Evolutionary conservation across 192 early-diverging fungal genomes (phyloP).

Genomic region (Diversispora epigaea): DNA sequence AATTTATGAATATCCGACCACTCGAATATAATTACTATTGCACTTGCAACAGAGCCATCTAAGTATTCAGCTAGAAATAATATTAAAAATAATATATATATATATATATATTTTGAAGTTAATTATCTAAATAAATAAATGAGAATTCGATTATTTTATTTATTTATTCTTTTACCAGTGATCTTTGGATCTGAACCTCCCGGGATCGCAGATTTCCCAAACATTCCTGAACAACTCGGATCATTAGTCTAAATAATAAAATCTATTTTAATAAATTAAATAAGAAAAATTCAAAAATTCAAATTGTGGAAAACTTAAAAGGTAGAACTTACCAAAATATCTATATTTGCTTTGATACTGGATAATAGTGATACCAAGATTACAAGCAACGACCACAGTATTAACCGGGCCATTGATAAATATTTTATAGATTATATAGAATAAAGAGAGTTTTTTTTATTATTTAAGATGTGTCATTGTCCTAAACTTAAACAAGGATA

Average conservation of each 20-base stretch:
- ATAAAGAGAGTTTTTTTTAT: not conserved
- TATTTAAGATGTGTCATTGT: too few relatives aligned
- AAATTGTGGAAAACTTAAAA: not conserved
- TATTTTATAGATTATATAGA: not conserved
- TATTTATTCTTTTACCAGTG: slow-evolving; percentile 30
- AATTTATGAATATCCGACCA: slow-evolving; percentile 40
- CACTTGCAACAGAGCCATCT: slow-evolving; percentile 27
- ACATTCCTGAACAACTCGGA: slow-evolving; percentile 30
- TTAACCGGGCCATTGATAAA: slow-evolving; percentile 3
- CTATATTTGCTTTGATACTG: slow-evolving; percentile 2
- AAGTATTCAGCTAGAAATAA: slow-evolving; percentile 34
- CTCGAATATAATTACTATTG: slow-evolving; percentile 41
- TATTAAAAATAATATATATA: not conserved
- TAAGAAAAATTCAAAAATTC: not conserved
- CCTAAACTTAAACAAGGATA: too few relatives aligned
- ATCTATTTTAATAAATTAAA: not conserved
- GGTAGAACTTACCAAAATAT: not conserved
- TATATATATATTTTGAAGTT: too few relatives aligned
- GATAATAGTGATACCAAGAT: not conserved
- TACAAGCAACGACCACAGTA: not conserved
- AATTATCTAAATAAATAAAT: too few relatives aligned
- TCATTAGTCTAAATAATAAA: not conserved
- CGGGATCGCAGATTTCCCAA: slow-evolving; percentile 38
- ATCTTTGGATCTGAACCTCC: slow-evolving; percentile 42
- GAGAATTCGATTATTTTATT: too few relatives aligned